Base-by-base conservation (phyloP, 352 stramenopile genomes). In the Globisporangium orthogonon region DNA sequence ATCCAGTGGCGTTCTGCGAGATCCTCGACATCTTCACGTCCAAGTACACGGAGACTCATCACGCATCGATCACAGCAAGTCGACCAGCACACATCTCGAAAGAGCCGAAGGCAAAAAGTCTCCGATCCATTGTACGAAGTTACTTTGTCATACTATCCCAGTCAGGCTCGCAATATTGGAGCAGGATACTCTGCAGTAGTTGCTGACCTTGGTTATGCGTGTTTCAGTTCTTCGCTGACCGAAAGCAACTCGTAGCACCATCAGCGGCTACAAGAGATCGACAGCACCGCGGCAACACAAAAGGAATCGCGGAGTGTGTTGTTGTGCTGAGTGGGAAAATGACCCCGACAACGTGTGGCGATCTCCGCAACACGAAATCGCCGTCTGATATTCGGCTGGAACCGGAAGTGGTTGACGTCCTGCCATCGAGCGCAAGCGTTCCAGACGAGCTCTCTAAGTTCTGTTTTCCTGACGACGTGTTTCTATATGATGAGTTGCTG, bases 361-460 rank as follows among this genome's bases (percentile, higher is more conserved):
- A 78, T 33, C 57, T 88, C 23, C 69, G 61, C 7, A 54, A 54
- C 14, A 84, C 76, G 7, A 63, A 23, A 7, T 73, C 69, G 13
- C 74, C 69, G 0, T 65, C 67, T 0, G 74, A 88, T 44, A 67
- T 91, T 44, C 62, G 60, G 7, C 58, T 91, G 2, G 75, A 88
- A 17, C 69, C 75, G 0, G 64, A 75, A 39, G 69, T 89, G 2
- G 50, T 87, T 0, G 75, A 91, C n/a, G 51, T 76, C 2, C 46
- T 88, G 6, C 74, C 80, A 0, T 66, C 73, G 3, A 66, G 49
- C 10, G 63, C 72, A 3, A 70, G 60, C 51, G 51, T 89, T 2
- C 82, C 82, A 2, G 79, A 87, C 14, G 76, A 88, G 23, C 62
- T 91, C 10, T 83, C 78, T 0, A 89, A 84, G 50, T 89, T 91